Evolutionary conservation across 2,329 filamentous ascomycete species (phyloP).

Genomic region (Penicillium janthinellum): DNA sequence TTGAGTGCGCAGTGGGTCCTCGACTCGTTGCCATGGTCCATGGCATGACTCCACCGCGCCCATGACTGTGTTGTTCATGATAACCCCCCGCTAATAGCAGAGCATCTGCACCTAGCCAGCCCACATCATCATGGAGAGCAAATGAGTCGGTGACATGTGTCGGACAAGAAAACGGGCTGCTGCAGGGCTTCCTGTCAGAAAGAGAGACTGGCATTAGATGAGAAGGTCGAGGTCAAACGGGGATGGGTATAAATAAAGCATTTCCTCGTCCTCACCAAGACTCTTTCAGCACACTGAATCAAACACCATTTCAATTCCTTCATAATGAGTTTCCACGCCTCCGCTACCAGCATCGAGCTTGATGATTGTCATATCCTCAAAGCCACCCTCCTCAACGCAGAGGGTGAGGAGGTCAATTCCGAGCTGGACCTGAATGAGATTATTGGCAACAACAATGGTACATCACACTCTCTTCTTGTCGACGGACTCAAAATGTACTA

Average conservation of each 20-base stretch:
- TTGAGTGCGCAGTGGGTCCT: background rate
- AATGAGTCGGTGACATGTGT: slow-evolving; percentile 25
- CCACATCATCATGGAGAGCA: slow-evolving; percentile 14
- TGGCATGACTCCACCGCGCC: background rate
- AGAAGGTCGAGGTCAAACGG: background rate
- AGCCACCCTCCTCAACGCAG: slow-evolving; percentile 44
- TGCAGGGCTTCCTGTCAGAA: slow-evolving; percentile 6
- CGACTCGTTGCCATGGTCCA: background rate
- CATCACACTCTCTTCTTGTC: background rate
- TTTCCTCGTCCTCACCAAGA: background rate
- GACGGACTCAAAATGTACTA: background rate
- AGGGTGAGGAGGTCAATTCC: slow-evolving; percentile 50
- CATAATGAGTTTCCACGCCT: slow-evolving; percentile 55
- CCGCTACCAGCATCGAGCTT: slow-evolving; percentile 51
- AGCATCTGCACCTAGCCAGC: slow-evolving; percentile 10
- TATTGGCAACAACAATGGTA: slow-evolving; percentile 58
- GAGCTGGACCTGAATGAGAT: slow-evolving; percentile 53
- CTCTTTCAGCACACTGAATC: background rate
- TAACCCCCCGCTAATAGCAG: background rate
- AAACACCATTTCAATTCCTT: background rate
- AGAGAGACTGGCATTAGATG: background rate
- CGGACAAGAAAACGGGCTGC: slow-evolving; percentile 15
- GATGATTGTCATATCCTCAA: slow-evolving; percentile 55
- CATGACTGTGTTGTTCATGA: background rate
- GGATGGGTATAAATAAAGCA: background rate